Evolutionary conservation across 441 rosid genomes (phyloP), one percentile per base, ranked within the genome.

Genomic region (Gossypium davidsonii): DNA sequence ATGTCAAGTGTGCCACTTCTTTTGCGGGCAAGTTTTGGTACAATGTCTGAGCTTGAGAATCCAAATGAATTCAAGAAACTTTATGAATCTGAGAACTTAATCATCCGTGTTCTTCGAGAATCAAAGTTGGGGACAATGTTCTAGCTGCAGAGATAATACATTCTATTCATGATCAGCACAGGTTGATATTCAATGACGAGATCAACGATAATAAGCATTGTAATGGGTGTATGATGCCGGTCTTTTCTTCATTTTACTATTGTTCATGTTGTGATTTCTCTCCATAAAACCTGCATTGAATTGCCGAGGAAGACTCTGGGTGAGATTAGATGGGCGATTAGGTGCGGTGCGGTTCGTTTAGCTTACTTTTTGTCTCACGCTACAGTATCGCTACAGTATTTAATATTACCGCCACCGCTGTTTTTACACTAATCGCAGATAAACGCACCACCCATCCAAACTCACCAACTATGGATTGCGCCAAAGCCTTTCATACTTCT

Each of bases 1-100:
- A 77, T 6, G n/a, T 7, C 46, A 31, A n/a, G 10, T 72, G 81
- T 15, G 73, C 74, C 15, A 34, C 39, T 34, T 34, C 39, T 34
- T 34, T 34, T 6, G 39, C 39, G 8, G 3, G 39, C 39, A 34
- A 34, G 39, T 34, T 6, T 34, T 34, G 18, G 2, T 8, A 63
- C 5, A 23, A 10, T 9, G 14, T 37, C 4, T 12, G 53, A 64
- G 26, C 3, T 42, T 17, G 17, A 42, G 20, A 20, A 37, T 42
- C 1, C 1, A 3, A 12, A 18, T 42, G 28, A 18, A 17, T 3
- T 3, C 4, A 7, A 42, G 3, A 3, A 39, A 7, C 17, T 1
- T 15, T 7, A 52, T 52, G 10, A 57, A 57, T 14, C 14, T 14
- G 2, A 1, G 66, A 15, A 14, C 14, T 14, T 3, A 2, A 59